Evolutionary conservation across 2,329 filamentous ascomycete species (phyloP), one percentile per base, ranked within the genome.

Genomic region (Ceratocystis alfenasii): DNA sequence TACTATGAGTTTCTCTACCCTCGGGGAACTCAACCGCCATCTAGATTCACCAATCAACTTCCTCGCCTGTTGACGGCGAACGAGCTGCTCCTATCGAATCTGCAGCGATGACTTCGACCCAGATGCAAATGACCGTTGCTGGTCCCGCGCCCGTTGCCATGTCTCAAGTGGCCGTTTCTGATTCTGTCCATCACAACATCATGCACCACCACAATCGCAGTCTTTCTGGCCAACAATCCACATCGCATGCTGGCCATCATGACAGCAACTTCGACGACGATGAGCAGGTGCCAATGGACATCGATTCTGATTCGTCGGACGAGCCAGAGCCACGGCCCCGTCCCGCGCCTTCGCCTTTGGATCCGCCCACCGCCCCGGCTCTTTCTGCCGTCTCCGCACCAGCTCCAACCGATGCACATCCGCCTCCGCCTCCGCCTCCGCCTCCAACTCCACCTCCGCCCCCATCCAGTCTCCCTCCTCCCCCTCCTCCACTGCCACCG

Each of bases 51-150:
- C n/a, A 30, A 33, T 22, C 36, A 25, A 36, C 48, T 60, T 60
- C 22, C 33, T 45, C 61, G 41, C 61, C 41, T 50, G 45, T 57
- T 46, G 41, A 41, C 53, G 66, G 63, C 66, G 66, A 67, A 67
- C 59, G 66, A 67, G 66, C 66, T 67, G 63, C 57, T 50, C 36
- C 28, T 30, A 12, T 63, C 17, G 15, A 59, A 63, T 46, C 57
- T 22, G 48, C 66, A 67, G 66, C 63, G 66, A 67, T 67, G 66
- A 67, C 66, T 67, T 67, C 66, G 66, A 65, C 66, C 36, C 66
- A 67, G 45, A 48, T 65, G 65, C 66, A 67, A 55, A 48, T 65
- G 65, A 64, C n/a, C 22, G 48, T 66, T n/a, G 55, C 65, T n/a
- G 63, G 66, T 45, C 63, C 63, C 55, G 63, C 66, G 63, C 44